Percentiles rank a stretch among this genome's conserved stretches.
Evolutionary conservation across 805 yeast genomes (phyloP).

Genomic region (Phaffomyces antillensis): DNA sequence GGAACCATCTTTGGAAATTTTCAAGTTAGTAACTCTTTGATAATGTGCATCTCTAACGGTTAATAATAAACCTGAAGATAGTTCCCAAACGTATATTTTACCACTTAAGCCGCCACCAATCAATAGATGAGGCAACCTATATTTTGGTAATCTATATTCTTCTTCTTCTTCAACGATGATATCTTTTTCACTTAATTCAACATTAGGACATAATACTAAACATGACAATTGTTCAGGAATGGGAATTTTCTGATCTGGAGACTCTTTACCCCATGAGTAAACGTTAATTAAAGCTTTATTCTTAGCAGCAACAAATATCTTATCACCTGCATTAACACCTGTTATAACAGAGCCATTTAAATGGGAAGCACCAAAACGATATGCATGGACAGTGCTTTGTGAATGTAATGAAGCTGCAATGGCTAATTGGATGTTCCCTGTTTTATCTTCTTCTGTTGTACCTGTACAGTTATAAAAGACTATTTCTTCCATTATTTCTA

Average conservation of each 20-base stretch:
- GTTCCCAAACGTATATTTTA: conserved; percentile 77
- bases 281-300: conserved; percentile 70
- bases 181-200: conserved; percentile 8
- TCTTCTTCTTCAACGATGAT: conserved; percentile 13
- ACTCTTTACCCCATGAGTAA: conserved; percentile 62
- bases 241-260: conserved; percentile 73
- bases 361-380: conserved; percentile 41
- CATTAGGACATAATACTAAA: conserved; percentile 37
- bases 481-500: conserved; percentile 39
- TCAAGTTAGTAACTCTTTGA: conserved; percentile 58
- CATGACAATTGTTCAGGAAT: conserved; percentile 73
- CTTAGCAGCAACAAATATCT: conserved; percentile 54
- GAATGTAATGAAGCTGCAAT: conserved; percentile 36
- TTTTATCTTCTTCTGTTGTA: conserved; percentile 32
- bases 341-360: conserved; percentile 45
- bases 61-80: conserved; percentile 66
- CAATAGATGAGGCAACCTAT: conserved; percentile 54
- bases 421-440: conserved; percentile 36
- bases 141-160: conserved; percentile 28
- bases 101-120: conserved; percentile 76
- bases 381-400: conserved; percentile 34
- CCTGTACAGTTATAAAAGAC: conserved; percentile 42
- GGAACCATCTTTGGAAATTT: conserved; percentile 55
- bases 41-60: conserved; percentile 78
- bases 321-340: conserved; percentile 29